phyloP scores from a whole-genome alignment of 176 grass and related monocot species.

The Themeda triandra region DNA sequence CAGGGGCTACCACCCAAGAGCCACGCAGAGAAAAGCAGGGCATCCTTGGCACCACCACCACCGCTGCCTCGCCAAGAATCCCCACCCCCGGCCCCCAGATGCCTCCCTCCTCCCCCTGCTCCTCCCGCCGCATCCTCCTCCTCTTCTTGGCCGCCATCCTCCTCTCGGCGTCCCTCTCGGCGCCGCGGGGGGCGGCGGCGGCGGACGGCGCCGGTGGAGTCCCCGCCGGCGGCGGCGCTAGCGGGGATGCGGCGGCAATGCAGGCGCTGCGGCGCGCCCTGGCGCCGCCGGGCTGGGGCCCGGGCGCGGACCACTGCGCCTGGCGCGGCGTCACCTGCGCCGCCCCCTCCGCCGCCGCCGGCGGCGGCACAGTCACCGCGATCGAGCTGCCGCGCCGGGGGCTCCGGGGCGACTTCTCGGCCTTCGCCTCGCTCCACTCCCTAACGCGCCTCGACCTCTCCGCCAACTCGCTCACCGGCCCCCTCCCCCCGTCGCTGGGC shows the following conservation, averaged over 20 bases:
- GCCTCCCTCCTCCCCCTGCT: not conserved
- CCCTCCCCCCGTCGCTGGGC: slow-evolving; percentile 42
- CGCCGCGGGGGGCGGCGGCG: not conserved
- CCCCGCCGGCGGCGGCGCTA: not conserved
- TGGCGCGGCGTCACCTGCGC: slow-evolving; percentile 82
- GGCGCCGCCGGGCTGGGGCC: slow-evolving; percentile 47
- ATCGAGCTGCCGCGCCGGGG: slow-evolving; percentile 63
- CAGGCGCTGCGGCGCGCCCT: slow-evolving; percentile 58
- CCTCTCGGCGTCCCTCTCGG: not conserved
- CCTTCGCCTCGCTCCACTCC: slow-evolving; percentile 26
- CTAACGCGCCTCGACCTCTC: slow-evolving; percentile 72
- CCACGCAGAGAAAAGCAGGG: slow-evolving; percentile 31
- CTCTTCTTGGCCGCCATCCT: not conserved
- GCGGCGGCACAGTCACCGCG: slow-evolving; percentile 36
- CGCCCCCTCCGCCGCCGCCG: not conserved
- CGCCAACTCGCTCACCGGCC: slow-evolving; percentile 53
- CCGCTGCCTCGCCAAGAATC: not conserved
- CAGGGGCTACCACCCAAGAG: no score
- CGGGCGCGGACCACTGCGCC: slow-evolving; percentile 44
- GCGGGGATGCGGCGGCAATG: slow-evolving; percentile 50
- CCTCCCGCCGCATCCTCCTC: slow-evolving; percentile 11
- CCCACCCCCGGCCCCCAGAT: slow-evolving; percentile 12
- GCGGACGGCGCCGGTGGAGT: not conserved
- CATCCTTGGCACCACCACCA: not conserved
- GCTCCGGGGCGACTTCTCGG: slow-evolving; percentile 61